phyloP scores from a whole-genome alignment of 129 eudicot species.

The Helichrysum umbraculigerum region DNA sequence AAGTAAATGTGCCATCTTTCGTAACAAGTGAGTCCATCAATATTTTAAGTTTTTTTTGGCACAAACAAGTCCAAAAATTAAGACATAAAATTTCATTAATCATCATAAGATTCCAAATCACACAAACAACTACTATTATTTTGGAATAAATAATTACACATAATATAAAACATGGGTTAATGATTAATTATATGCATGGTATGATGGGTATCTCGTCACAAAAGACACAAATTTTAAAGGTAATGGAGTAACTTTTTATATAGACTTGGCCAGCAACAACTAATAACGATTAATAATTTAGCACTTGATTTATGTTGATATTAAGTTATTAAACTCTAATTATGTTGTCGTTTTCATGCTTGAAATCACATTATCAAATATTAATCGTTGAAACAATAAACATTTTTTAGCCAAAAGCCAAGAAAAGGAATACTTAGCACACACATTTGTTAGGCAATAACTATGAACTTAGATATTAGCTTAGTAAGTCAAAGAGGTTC shows the following conservation, averaged over 20 bases:
- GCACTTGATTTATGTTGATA: no score
- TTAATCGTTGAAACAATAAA: not conserved
- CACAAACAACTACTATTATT: slow-evolving; percentile 3
- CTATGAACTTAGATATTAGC: not conserved
- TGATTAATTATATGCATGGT: not conserved
- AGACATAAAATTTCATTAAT: slow-evolving; percentile 5
- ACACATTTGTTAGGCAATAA: not conserved
- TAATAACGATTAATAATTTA: no score
- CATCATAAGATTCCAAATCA: slow-evolving; percentile 28
- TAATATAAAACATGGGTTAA: slow-evolving; percentile 17
- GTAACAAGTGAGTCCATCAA: slow-evolving; percentile 22
- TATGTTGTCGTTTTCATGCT: not conserved
- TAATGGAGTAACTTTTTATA: not conserved
- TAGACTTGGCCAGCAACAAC: not conserved
- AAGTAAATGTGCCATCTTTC: slow-evolving; percentile 29
- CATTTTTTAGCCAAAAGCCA: not conserved
- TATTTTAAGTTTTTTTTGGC: slow-evolving; percentile 32
- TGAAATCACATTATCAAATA: not conserved
- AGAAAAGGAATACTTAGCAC: not conserved
- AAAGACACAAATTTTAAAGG: no score
- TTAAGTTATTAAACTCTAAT: no score
- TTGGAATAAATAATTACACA: not conserved
- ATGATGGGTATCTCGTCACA: not conserved
- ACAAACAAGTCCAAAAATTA: slow-evolving; percentile 26
- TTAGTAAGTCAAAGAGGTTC: no score